Conservation (phyloP, 306 rosid species). For the Crataegus laevigata region DNA sequence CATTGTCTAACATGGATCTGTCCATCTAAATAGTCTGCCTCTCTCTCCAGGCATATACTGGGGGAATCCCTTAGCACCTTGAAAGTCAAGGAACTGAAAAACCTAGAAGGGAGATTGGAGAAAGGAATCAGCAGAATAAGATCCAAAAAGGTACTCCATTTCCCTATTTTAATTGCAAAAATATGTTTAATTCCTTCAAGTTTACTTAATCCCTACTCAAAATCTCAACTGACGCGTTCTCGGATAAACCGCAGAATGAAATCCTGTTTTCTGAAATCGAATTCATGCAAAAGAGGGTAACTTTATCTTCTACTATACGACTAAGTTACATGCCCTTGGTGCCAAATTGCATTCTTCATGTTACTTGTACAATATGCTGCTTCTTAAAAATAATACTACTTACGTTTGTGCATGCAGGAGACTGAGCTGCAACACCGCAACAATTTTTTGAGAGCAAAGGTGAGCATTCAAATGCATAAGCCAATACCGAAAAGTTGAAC, state of each 20-base stretch:
- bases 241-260: conserved; percentile 49
- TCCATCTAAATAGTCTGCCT: not conserved
- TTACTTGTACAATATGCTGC: not conserved
- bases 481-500: not conserved
- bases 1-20: not conserved
- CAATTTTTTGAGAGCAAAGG: conserved; percentile 82
- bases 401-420: conserved; percentile 64
- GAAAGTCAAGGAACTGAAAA: conserved; percentile 73
- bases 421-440: conserved; percentile 79
- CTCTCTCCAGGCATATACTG: conserved; percentile 54
- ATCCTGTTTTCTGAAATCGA: conserved; percentile 71
- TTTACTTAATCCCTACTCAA: not conserved
- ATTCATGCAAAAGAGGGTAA: conserved; percentile 95
- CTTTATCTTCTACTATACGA: not conserved
- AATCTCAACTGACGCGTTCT: not conserved
- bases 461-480: not conserved
- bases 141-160: conserved; percentile 56
- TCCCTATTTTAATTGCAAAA: not conserved
- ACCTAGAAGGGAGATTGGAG: conserved; percentile 86
- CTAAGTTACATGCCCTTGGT: not conserved
- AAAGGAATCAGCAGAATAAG: conserved; percentile 85
- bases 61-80: conserved; percentile 80
- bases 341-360: not conserved
- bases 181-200: not conserved
- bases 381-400: not conserved